These are phyloP conservation scores for Ceratocystis harringtonii DNA, from an alignment of 2,329 filamentous ascomycete genomes.

Conservation along the genomic window DNA sequence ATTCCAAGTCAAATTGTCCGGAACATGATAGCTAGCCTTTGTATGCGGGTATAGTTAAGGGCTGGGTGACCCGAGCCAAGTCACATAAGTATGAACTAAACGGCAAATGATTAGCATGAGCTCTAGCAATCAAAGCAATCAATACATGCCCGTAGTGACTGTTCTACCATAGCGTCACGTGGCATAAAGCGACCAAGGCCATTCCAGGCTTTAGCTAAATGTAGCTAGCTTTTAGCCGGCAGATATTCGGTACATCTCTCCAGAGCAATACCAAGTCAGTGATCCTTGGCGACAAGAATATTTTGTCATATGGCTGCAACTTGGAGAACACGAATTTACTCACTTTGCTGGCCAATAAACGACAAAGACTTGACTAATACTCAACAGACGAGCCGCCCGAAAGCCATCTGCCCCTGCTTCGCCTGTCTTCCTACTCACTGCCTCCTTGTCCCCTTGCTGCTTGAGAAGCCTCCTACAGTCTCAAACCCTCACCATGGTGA, in stretches of 20 bases:
- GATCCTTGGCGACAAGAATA: slow-evolving; percentile 1
- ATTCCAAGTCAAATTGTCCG: too few relatives aligned
- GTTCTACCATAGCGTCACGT: too few relatives aligned
- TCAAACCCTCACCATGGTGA: slow-evolving; percentile 10
- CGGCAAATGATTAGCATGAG: too few relatives aligned
- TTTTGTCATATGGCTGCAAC: background rate
- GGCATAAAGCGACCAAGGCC: too few relatives aligned
- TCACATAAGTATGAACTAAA: too few relatives aligned
- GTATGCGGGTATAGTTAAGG: too few relatives aligned
- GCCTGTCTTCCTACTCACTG: background rate
- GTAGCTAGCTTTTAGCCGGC: background rate
- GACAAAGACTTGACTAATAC: background rate
- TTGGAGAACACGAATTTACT: background rate
- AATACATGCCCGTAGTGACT: too few relatives aligned
- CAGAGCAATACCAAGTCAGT: background rate
- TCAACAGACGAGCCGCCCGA: background rate
- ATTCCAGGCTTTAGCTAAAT: background rate
- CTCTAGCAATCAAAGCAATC: too few relatives aligned
- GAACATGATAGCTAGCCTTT: too few relatives aligned
- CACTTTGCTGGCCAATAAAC: background rate
- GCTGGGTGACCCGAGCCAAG: too few relatives aligned
- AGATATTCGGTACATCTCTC: background rate
- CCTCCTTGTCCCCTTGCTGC: background rate
- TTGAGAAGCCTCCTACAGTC: background rate
- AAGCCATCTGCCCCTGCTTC: background rate